phyloP scores from a whole-genome alignment of 352 stramenopile species.

The Plasmopara viticola region DNA sequence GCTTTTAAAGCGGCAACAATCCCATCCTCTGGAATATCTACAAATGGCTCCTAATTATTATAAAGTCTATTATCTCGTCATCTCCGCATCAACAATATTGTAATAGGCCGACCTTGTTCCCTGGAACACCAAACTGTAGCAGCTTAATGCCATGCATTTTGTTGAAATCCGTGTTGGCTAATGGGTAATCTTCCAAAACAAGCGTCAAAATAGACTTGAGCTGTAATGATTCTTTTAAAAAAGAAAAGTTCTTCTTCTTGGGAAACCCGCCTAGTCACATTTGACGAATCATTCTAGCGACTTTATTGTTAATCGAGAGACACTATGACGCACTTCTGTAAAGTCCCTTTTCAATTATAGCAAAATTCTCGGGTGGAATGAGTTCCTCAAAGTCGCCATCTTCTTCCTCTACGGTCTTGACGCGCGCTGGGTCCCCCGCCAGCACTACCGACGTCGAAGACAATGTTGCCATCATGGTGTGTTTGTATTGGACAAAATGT shows the following conservation, averaged over 20 bases:
- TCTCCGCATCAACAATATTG: not conserved
- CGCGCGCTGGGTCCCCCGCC: constrained; percentile 11
- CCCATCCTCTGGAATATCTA: constrained; percentile 78
- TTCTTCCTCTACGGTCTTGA: constrained; percentile 54
- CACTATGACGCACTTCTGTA: constrained; percentile 59
- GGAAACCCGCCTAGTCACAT: constrained; percentile 61
- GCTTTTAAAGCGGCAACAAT: constrained; percentile 68
- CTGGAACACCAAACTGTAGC: constrained; percentile 77
- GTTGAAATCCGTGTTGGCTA: constrained; percentile 79
- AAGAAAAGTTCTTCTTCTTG: constrained; percentile 87
- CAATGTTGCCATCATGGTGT: constrained; percentile 15
- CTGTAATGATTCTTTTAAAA: constrained; percentile 67
- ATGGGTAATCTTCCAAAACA: constrained; percentile 83
- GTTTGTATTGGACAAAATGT: constrained; percentile 5
- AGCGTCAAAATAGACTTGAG: constrained; percentile 81
- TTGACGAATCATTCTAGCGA: not conserved
- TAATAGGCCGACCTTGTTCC: constrained; percentile 54
- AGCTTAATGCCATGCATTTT: constrained; percentile 71
- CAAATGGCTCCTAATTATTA: constrained; percentile 61
- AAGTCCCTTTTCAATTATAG: constrained; percentile 82
- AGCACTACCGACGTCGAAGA: constrained; percentile 16
- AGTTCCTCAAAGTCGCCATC: constrained; percentile 76
- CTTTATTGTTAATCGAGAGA: constrained; percentile 2
- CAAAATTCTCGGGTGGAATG: constrained; percentile 85
- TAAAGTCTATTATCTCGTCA: constrained; percentile 2